Conservation (phyloP, 768 basidiomycete species). For the Tremella yokohamensis region DNA sequence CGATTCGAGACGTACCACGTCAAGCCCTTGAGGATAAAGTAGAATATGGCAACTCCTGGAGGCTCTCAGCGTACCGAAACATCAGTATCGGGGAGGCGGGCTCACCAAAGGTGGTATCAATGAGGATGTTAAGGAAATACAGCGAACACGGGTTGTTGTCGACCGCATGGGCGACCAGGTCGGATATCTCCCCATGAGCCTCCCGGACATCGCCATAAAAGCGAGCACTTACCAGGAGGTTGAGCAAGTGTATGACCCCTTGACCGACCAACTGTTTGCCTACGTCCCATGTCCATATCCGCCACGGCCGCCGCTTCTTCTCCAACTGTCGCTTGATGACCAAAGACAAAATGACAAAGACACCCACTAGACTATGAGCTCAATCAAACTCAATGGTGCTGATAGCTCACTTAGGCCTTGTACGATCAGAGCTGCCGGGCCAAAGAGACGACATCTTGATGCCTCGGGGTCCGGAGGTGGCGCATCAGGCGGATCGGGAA, state of each 20-base stretch:
- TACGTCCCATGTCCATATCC: constrained; percentile 93
- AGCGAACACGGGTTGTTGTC: constrained; percentile 70
- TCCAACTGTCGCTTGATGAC: constrained; percentile 87
- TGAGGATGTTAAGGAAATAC: constrained; percentile 89
- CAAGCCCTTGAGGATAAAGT: constrained; percentile 63
- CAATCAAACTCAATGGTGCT: constrained; percentile 35
- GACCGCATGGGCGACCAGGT: constrained; percentile 65
- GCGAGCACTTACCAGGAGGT: constrained; percentile 36
- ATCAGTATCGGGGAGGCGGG: neutral
- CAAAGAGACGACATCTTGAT: constrained; percentile 40
- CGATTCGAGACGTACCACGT: constrained; percentile 66
- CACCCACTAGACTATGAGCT: constrained; percentile 76
- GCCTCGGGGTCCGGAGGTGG: constrained; percentile 32
- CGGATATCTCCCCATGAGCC: constrained; percentile 60
- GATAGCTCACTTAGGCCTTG: constrained; percentile 41
- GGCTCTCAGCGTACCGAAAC: neutral
- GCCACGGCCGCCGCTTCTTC: constrained; percentile 78
- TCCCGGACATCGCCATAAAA: neutral
- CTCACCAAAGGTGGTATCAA: constrained; percentile 87
- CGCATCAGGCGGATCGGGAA: neutral
- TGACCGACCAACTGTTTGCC: constrained; percentile 79
- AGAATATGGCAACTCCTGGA: constrained; percentile 73
- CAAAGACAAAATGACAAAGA: constrained; percentile 80
- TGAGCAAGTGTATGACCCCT: constrained; percentile 43
- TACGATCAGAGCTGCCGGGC: constrained; percentile 45